Base-by-base conservation (phyloP, 768 basidiomycete genomes). In the Pulveroboletus frians region DNA sequence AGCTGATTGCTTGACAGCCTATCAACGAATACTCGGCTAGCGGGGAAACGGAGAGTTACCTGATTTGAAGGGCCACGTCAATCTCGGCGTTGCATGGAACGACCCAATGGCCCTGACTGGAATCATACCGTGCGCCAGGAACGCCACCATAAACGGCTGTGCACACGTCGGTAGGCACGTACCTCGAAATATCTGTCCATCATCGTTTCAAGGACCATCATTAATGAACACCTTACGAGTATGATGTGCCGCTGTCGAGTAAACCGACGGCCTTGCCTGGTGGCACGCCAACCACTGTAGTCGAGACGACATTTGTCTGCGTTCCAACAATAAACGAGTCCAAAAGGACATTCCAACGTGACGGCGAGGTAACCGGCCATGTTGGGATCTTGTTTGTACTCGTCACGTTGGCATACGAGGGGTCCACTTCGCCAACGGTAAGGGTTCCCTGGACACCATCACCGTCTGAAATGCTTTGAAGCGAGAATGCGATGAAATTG, bases 201-300 rank as follows among this genome's bases (percentile, higher is more conserved):
- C 37, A 50, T 44, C 5, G 38, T 46, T 46, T 52, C 26, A 39
- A 21, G n/a, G 37, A 31, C 15, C 14, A 29, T 31, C 3, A 32
- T 34, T 18, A 43, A 40, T 11, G 36, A 45, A 26, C 61, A 7
- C 57, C 85, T 50, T 62, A 88, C 84, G 85, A 82, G 64, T 81
- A 89, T 3, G 89, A 88, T 4, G 90, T 84, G 6, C 90, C 90
- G 50, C 79, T 90, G 64, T 92, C 90, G 46, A 92, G 74, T 29
- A 88, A 71, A 20, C 80, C 77, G 40, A 92, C 87, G 6, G 86
- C 88, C 57, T 83, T 82, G 56, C 83, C 81, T 29, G 72, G 69
- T 6, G 88, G 86, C 1, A 78, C 88, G 27, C 70, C 73, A 4
- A 64, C 38, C 23, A 90, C 79, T 7, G 63, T 69, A 20, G 78